Base-by-base conservation (phyloP, 1,284 basidiomycete genomes). In the Ustilago sp. region DNA sequence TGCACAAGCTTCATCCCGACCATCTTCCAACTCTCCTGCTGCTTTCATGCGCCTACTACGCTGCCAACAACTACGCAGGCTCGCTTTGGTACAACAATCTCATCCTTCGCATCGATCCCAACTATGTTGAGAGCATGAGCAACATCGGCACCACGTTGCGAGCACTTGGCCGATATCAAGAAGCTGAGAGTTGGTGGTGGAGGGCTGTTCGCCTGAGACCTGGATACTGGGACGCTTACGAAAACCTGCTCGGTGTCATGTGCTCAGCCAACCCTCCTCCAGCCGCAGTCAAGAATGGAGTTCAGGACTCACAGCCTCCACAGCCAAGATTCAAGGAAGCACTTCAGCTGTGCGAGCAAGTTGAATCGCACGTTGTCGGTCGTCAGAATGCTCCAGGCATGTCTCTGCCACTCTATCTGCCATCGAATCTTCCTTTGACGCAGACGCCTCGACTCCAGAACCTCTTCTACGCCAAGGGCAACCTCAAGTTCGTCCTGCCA, bases 91-190 rank as follows among this genome's bases (percentile, higher is more conserved):
- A 87, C 78, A 87, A 87, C 69, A 84, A 83, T 41, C 69, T 73
- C 32, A 80, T 87, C 59, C 68, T 87, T 3, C 63, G 66, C 43
- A 80, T 83, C 55, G 86, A 89, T 58, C 85, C 86, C 1, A 83
- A 87, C 58, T 88, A 88, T 68, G 88, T 89, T 56, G 78, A 84
- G 73, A 77, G 77, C 53, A 85, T 85, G 76, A 71, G 87, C 62
- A 90, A 90, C 73, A 88, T 90, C 45, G 89, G 89, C 6, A 89
- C 88, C 8, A 88, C 89, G 7, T 81, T 88, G 57, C 86, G 88
- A 23, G 87, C 88, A 7, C 79, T 88, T 63, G 84, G 87, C 57
- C 79, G 83, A 8, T 83, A 82, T 65, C 63, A 77, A 7, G 87
- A 88, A 48, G 88, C 88, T 1, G 86, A 88, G 68, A 77, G 73